These are phyloP conservation scores for Coleophoma cylindrospora DNA, from an alignment of 2,329 filamentous ascomycete species.

Conservation along the genomic window DNA sequence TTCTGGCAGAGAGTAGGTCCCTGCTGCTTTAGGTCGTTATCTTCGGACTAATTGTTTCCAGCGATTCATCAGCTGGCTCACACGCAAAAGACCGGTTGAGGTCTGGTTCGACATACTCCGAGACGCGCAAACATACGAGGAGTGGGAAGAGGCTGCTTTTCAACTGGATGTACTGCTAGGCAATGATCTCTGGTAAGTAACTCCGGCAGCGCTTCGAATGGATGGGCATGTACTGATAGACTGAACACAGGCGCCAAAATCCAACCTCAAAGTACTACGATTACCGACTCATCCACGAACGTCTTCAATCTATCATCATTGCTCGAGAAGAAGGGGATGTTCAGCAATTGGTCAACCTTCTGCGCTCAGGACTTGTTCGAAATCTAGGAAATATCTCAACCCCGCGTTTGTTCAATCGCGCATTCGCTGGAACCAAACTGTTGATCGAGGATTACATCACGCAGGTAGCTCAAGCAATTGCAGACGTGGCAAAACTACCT, in stretches of 20 bases:
- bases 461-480: constrained; percentile 75
- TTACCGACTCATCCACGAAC: constrained; percentile 75
- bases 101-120: constrained; percentile 61
- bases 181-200: constrained; percentile 68
- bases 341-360: constrained; percentile 68
- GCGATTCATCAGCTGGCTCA: constrained; percentile 66
- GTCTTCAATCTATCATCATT: constrained; percentile 64
- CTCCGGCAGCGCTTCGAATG: background rate
- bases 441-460: constrained; percentile 89
- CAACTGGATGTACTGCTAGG: constrained; percentile 78
- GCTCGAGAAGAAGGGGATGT: constrained; percentile 69
- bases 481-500: constrained; percentile 66
- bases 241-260: constrained; percentile 66
- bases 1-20: constrained; percentile 45
- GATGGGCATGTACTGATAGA: constrained; percentile 6
- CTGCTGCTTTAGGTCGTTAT: background rate
- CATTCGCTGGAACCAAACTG: constrained; percentile 84
- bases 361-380: constrained; percentile 73
- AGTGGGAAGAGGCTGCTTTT: constrained; percentile 82
- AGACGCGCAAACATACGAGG: constrained; percentile 67
- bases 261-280: constrained; percentile 79
- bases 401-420: constrained; percentile 74
- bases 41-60: constrained; percentile 28
- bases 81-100: constrained; percentile 56
- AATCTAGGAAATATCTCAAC: constrained; percentile 90